phyloP scores from a whole-genome alignment of 495 filamentous ascomycete species.

The Hypoxylon subgilvum region DNA sequence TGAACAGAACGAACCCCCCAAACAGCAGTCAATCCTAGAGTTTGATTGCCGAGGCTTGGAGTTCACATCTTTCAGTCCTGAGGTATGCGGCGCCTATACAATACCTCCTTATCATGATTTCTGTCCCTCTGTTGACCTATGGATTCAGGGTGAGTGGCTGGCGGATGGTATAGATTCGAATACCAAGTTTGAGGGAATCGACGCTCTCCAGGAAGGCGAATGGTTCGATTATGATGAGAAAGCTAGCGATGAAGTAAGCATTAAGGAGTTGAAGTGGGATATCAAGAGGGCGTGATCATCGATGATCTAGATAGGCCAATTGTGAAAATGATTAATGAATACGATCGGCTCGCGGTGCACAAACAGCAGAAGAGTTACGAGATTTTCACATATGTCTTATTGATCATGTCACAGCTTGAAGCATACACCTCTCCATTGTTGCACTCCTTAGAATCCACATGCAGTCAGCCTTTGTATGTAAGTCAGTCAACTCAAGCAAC shows the following conservation, averaged over 20 bases:
- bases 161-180: slow-evolving; percentile 78
- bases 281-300: slow-evolving; percentile 67
- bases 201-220: slow-evolving; percentile 78
- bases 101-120: neutral
- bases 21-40: slow-evolving; percentile 76
- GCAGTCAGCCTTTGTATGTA: no score
- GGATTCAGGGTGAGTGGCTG: slow-evolving; percentile 80
- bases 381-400: no score
- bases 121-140: neutral
- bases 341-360: no score
- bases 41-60: slow-evolving; percentile 95
- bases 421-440: no score
- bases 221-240: slow-evolving; percentile 69
- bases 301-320: no score
- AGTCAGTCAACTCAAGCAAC: neutral
- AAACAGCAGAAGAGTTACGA: no score
- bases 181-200: slow-evolving; percentile 79
- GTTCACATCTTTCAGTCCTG: slow-evolving; percentile 85
- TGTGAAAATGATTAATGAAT: no score
- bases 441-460: no score
- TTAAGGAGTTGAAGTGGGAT: slow-evolving; percentile 91
- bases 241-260: slow-evolving; percentile 64
- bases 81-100: slow-evolving; percentile 58
- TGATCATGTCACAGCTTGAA: no score
- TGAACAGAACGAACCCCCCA: slow-evolving; percentile 68